Evolutionary conservation across 257 asterid species (phyloP).

Genomic region (Gynochthodes officinalis): DNA sequence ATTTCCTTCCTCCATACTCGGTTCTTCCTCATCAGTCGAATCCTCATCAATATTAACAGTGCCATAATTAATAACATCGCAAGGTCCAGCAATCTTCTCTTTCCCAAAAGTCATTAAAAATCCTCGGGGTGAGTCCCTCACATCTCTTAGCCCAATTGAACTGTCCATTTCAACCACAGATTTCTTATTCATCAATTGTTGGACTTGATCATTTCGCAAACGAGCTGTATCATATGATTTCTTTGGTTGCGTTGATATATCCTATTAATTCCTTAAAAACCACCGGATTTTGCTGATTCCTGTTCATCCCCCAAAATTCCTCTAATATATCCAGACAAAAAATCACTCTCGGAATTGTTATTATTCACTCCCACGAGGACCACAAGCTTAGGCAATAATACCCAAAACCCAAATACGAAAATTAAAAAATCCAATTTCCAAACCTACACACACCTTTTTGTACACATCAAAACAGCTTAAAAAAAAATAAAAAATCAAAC

Average conservation of each 20-base stretch:
- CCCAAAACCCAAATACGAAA: slow-evolving; percentile 1
- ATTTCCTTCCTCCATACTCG: slow-evolving; percentile 32
- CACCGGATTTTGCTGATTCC: slow-evolving; percentile 26
- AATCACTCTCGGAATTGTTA: slow-evolving; percentile 26
- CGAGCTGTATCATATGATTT: slow-evolving; percentile 15
- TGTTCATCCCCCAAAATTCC: slow-evolving; percentile 36
- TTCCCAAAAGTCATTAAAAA: slow-evolving; percentile 21
- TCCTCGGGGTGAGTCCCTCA: slow-evolving; percentile 19
- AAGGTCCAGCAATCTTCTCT: slow-evolving; percentile 14
- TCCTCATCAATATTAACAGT: slow-evolving; percentile 15
- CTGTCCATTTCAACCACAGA: slow-evolving; percentile 19
- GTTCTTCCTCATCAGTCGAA: slow-evolving; percentile 35
- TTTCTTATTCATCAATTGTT: slow-evolving; percentile 12
- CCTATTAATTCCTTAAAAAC: slow-evolving; percentile 22
- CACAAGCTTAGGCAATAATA: neutral
- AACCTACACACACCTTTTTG: neutral
- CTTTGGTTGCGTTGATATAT: slow-evolving; percentile 21
- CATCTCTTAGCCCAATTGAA: slow-evolving; percentile 16
- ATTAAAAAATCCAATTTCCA: neutral
- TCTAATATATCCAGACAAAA: slow-evolving; percentile 30
- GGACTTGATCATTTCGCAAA: slow-evolving; percentile 10
- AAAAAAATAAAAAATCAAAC: neutral
- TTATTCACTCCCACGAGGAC: slow-evolving; percentile 25
- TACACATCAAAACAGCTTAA: slow-evolving; percentile 5
- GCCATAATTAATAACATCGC: slow-evolving; percentile 11